Conservation (phyloP, 768 basidiomycete genomes). For the Dioszegia hungarica region DNA sequence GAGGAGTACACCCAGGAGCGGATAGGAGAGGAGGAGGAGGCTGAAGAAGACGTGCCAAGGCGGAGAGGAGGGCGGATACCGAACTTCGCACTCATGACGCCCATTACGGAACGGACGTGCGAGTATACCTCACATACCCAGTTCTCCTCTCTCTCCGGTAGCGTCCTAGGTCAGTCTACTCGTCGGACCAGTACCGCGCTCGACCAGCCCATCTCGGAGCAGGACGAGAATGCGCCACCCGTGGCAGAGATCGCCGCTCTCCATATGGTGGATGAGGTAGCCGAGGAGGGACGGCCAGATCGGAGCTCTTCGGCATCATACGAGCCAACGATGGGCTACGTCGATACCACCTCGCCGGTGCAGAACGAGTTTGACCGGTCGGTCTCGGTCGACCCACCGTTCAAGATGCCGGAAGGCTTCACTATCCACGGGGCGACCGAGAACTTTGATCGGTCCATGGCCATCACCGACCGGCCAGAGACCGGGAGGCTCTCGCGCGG, state of each 20-base stretch:
- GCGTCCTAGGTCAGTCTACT: slow-evolving; percentile 4
- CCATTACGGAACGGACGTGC: slow-evolving; percentile 89
- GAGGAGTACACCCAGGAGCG: no score
- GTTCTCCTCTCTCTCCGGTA: slow-evolving; percentile 19
- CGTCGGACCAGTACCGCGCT: slow-evolving; percentile 9
- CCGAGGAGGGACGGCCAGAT: slow-evolving; percentile 41
- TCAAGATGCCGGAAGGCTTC: slow-evolving; percentile 45
- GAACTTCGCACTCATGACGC: slow-evolving; percentile 70
- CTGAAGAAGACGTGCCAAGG: slow-evolving; percentile 24
- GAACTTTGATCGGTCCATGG: slow-evolving; percentile 19
- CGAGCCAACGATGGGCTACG: background rate
- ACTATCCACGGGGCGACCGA: slow-evolving; percentile 34
- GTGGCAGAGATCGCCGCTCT: slow-evolving; percentile 8
- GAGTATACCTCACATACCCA: slow-evolving; percentile 62
- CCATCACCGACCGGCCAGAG: slow-evolving; percentile 14
- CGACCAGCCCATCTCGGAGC: slow-evolving; percentile 36
- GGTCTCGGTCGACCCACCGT: slow-evolving; percentile 16
- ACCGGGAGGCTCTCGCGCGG: background rate
- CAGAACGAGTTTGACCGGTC: slow-evolving; percentile 22
- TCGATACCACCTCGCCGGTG: slow-evolving; percentile 4
- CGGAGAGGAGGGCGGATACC: slow-evolving; percentile 55
- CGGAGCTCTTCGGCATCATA: slow-evolving; percentile 7
- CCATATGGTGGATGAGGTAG: slow-evolving; percentile 37
- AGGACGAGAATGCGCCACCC: slow-evolving; percentile 26
- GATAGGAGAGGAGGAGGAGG: slow-evolving; percentile 51